Conservation (phyloP, 2,329 filamentous ascomycete genomes). For the Neopestalotiopsis sp. region DNA sequence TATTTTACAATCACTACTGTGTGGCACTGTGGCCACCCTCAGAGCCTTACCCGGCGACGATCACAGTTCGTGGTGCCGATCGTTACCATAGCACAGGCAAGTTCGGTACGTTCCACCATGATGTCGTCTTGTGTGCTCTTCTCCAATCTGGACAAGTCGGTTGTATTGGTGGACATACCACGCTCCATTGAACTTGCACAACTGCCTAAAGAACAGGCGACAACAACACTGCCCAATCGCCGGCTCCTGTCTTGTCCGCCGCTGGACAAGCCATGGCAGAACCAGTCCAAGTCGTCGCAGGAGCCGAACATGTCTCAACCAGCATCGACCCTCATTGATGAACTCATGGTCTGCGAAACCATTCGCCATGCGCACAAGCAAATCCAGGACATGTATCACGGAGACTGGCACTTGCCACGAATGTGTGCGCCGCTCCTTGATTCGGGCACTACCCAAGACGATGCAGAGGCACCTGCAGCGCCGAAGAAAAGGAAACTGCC, state of each 20-base stretch:
- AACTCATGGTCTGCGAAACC: constrained; percentile 56
- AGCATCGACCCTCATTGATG: constrained; percentile 54
- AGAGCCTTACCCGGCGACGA: background rate
- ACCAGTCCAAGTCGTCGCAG: constrained; percentile 50
- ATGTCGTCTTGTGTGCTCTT: constrained; percentile 53
- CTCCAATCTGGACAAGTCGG: constrained; percentile 51
- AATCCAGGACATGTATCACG: constrained; percentile 40
- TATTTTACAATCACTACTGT: background rate
- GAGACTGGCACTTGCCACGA: constrained; percentile 54
- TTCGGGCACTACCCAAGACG: constrained; percentile 10
- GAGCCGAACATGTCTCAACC: constrained; percentile 40
- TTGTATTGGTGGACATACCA: constrained; percentile 72
- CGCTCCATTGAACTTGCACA: constrained; percentile 72
- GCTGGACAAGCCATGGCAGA: constrained; percentile 50
- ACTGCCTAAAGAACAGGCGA: constrained; percentile 43
- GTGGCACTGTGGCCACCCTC: background rate
- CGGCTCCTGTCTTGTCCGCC: constrained; percentile 52
- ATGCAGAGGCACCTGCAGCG: background rate
- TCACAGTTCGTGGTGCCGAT: background rate
- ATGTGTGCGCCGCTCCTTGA: constrained; percentile 23
- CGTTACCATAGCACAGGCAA: background rate
- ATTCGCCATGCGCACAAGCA: constrained; percentile 49
- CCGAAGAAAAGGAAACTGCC: constrained; percentile 18
- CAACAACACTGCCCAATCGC: constrained; percentile 33
- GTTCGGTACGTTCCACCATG: constrained; percentile 1